Percentiles rank a stretch among this genome's conserved stretches.
phyloP scores from a whole-genome alignment of 2,329 filamentous ascomycete genomes.

The Drechslerella coelobrocha region DNA sequence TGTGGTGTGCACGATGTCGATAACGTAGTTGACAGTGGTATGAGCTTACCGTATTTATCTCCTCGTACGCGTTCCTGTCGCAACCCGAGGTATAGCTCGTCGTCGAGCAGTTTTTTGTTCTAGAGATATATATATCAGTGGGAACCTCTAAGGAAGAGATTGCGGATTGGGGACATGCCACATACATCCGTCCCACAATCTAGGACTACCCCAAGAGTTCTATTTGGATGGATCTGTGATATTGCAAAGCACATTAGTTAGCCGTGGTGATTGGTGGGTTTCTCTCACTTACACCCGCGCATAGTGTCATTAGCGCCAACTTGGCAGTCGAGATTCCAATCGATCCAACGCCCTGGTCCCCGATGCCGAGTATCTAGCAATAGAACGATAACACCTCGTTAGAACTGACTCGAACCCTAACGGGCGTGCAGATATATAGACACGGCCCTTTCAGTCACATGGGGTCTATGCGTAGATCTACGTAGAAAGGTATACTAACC shows the following conservation, averaged over 20 bases:
- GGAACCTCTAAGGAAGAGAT: conserved; percentile 1
- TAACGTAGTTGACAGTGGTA: neutral
- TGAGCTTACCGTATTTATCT: conserved; percentile 65
- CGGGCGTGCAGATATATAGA: neutral
- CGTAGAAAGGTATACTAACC: conserved; percentile 22
- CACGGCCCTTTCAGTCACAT: no score
- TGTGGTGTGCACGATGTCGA: neutral
- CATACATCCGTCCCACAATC: conserved; percentile 79
- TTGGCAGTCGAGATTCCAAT: conserved; percentile 86
- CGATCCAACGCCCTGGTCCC: conserved; percentile 84
- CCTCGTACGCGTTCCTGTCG: conserved; percentile 71
- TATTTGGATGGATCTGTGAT: conserved; percentile 53
- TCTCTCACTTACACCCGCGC: conserved; percentile 86
- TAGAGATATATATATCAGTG: conserved; percentile 52
- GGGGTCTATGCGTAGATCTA: conserved; percentile 48
- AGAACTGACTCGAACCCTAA: neutral
- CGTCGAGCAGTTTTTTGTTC: conserved; percentile 75
- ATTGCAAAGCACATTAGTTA: neutral
- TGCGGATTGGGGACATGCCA: neutral
- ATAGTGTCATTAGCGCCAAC: conserved; percentile 79
- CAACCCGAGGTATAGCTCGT: conserved; percentile 80
- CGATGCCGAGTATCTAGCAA: conserved; percentile 76
- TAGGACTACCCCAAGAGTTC: conserved; percentile 75
- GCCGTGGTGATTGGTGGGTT: no score
- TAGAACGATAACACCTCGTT: neutral